Conservation (phyloP, 164 flowering plant genomes). For the Umbellularia californica region DNA sequence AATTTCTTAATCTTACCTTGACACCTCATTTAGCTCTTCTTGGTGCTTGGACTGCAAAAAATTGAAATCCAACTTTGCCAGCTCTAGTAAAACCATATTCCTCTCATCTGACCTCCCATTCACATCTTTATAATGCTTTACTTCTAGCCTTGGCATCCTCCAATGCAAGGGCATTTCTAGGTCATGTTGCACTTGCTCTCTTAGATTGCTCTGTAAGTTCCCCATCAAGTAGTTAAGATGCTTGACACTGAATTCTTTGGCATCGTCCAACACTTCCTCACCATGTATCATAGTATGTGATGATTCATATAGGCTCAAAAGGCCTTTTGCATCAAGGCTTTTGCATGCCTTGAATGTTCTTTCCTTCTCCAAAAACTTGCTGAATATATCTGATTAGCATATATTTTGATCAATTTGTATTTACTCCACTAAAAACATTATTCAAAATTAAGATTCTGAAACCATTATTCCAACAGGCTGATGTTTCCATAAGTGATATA, state of each 20-base stretch:
- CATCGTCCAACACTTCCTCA: slow-evolving; percentile 28
- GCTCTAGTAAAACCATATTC: slow-evolving; percentile 21
- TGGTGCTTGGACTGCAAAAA: slow-evolving; percentile 34
- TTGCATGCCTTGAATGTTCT: slow-evolving; percentile 10
- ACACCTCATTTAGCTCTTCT: slow-evolving; percentile 22
- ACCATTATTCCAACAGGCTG: not conserved
- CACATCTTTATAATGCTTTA: slow-evolving; percentile 24
- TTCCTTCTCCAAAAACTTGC: not conserved
- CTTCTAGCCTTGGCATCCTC: slow-evolving; percentile 33
- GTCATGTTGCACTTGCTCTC: slow-evolving; percentile 17
- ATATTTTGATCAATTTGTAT: not conserved
- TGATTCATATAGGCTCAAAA: slow-evolving; percentile 39
- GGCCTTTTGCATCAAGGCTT: slow-evolving; percentile 13
- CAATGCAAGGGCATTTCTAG: slow-evolving; percentile 32
- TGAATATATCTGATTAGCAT: not conserved
- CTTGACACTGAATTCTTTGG: slow-evolving; percentile 16
- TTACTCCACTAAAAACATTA: too few species aligned
- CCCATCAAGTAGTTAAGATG: not conserved
- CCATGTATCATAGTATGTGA: slow-evolving; percentile 26
- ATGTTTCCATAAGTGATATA: not conserved
- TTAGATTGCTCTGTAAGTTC: slow-evolving; percentile 8
- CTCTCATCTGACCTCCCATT: slow-evolving; percentile 8
- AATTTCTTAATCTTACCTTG: slow-evolving; percentile 20
- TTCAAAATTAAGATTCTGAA: too few species aligned
- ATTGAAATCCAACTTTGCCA: slow-evolving; percentile 44